These are phyloP conservation scores for Bonia amplexicaulis DNA, from an alignment of 176 grass and related monocot species.

Conservation along the genomic window DNA sequence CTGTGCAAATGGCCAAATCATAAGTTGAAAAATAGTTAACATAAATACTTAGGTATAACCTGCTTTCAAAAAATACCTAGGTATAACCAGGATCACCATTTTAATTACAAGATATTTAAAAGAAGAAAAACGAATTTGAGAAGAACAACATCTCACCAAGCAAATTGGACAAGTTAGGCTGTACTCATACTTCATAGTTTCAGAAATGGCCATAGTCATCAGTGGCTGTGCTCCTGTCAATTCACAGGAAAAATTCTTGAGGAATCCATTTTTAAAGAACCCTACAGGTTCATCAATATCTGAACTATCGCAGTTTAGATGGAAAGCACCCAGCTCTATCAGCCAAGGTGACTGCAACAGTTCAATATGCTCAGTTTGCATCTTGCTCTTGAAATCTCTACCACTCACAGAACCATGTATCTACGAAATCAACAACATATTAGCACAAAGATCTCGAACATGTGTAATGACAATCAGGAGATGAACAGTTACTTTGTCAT, in stretches of 20 bases:
- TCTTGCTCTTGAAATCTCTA: slow-evolving; percentile 65
- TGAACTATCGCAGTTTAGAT: slow-evolving; percentile 51
- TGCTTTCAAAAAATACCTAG: neutral
- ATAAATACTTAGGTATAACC: neutral
- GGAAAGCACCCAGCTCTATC: slow-evolving; percentile 68
- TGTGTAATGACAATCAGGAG: neutral
- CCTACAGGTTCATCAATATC: slow-evolving; percentile 38
- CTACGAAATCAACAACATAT: slow-evolving; percentile 29
- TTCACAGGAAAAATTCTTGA: slow-evolving; percentile 64
- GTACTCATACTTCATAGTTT: slow-evolving; percentile 58
- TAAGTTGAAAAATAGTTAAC: neutral
- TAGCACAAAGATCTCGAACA: neutral
- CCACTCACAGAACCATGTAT: slow-evolving; percentile 68
- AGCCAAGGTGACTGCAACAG: slow-evolving; percentile 77
- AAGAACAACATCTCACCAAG: slow-evolving; percentile 53
- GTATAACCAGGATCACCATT: neutral
- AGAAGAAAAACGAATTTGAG: neutral
- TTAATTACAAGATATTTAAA: neutral
- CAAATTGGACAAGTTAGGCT: slow-evolving; percentile 58
- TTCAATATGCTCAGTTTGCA: slow-evolving; percentile 61
- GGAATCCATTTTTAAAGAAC: slow-evolving; percentile 45
- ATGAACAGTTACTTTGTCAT: slow-evolving; percentile 52
- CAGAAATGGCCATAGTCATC: slow-evolving; percentile 55
- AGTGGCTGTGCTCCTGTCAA: slow-evolving; percentile 43
- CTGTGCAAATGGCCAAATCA: slow-evolving; percentile 15